Percentiles rank a stretch among this genome's conserved stretches.
Evolutionary conservation across 345 rosid species (phyloP).

Genomic region (Gossypium herbaceum): DNA sequence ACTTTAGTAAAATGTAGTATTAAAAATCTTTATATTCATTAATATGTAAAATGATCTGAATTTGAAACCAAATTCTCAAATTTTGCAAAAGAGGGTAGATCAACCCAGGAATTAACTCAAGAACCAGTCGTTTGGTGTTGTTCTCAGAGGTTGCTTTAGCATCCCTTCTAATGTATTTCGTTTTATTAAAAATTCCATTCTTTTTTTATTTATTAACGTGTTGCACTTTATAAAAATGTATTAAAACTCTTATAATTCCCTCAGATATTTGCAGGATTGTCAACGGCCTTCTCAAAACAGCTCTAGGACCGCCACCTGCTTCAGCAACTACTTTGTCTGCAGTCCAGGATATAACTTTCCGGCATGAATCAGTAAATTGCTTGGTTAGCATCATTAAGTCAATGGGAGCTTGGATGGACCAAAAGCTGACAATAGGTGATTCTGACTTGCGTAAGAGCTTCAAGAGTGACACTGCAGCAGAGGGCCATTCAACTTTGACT

Average conservation of each 20-base stretch:
- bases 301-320: constrained; percentile 93
- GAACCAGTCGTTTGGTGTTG: neutral
- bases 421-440: constrained; percentile 62
- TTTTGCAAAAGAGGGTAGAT: neutral
- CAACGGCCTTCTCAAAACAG: constrained; percentile 90
- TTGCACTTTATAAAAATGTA: constrained; percentile 34
- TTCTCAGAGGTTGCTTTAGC: constrained; percentile 7
- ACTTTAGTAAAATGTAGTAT: constrained; percentile 41
- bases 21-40: constrained; percentile 61
- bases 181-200: neutral
- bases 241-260: constrained; percentile 86
- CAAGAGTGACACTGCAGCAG: constrained; percentile 50
- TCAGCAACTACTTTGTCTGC: constrained; percentile 75
- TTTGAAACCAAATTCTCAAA: neutral
- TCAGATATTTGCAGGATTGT: constrained; percentile 99
- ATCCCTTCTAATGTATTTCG: neutral
- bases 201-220: neutral
- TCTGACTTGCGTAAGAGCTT: constrained; percentile 49
- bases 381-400: constrained; percentile 80
- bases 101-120: neutral
- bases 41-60: neutral
- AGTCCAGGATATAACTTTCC: constrained; percentile 82
- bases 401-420: constrained; percentile 97
- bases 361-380: constrained; percentile 97
- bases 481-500: constrained; percentile 38